phyloP scores from a whole-genome alignment of 148 eudicot genomes.

The Pouteria glomerata region DNA sequence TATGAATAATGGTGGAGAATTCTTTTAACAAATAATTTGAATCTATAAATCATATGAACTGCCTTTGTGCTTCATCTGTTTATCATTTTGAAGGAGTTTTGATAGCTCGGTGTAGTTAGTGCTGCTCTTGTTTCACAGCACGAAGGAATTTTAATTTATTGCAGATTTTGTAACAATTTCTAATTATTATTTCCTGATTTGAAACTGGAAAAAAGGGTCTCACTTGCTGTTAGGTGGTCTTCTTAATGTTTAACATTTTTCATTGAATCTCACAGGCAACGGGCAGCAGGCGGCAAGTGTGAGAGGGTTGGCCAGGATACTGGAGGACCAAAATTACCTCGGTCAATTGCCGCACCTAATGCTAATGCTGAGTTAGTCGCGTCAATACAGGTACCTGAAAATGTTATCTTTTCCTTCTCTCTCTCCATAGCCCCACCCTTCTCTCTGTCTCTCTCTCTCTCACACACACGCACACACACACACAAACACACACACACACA shows the following conservation, averaged over 20 bases:
- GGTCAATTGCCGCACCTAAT: conserved; percentile 45
- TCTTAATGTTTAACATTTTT: background rate
- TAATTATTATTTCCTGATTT: too few relatives aligned
- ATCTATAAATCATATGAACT: too few relatives aligned
- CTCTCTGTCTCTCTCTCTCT: too few relatives aligned
- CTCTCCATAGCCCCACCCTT: too few relatives aligned
- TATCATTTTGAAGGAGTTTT: background rate
- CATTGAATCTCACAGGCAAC: conserved; percentile 38
- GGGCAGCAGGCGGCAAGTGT: conserved; percentile 35
- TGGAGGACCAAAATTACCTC: conserved; percentile 38
- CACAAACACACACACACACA: too few relatives aligned
- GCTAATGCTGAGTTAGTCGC: conserved; percentile 51
- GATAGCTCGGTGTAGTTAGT: background rate
- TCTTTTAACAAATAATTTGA: too few relatives aligned
- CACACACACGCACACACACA: too few relatives aligned
- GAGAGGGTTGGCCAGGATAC: conserved; percentile 31
- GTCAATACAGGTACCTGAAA: conserved; percentile 62
- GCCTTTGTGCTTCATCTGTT: background rate
- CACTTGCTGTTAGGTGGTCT: background rate
- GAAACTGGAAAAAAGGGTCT: background rate
- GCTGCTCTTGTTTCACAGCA: background rate
- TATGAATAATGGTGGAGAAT: too few relatives aligned
- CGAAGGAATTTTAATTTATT: too few relatives aligned
- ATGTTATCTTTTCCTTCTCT: too few relatives aligned
- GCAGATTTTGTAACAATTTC: too few relatives aligned